Percentiles rank a stretch among this genome's conserved stretches.
Evolutionary conservation across 2,329 filamentous ascomycete species (phyloP).

Genomic region (Dothideomycetes sp.): DNA sequence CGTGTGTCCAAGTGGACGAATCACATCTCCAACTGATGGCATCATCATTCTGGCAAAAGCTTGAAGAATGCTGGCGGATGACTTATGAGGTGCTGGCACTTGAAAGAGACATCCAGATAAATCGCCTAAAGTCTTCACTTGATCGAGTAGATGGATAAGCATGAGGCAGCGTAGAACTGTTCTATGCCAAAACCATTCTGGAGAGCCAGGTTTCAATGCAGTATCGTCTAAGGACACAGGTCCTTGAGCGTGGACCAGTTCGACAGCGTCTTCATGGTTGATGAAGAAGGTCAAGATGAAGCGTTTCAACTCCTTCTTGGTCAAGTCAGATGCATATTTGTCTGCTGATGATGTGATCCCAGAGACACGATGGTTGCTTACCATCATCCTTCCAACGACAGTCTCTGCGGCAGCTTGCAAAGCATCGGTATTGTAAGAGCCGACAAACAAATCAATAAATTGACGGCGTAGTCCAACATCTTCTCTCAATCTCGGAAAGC

Average conservation of each 20-base stretch:
- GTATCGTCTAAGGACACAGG: constrained; percentile 8
- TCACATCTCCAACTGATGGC: constrained; percentile 50
- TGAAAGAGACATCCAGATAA: constrained; percentile 42
- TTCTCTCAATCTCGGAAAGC: constrained; percentile 38
- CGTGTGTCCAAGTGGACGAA: constrained; percentile 46
- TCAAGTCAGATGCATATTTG: neutral
- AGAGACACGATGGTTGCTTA: constrained; percentile 4
- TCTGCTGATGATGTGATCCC: neutral
- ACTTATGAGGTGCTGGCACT: constrained; percentile 44
- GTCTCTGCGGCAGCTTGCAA: constrained; percentile 49
- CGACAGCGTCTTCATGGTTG: constrained; percentile 42
- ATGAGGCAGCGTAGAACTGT: constrained; percentile 50
- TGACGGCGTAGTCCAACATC: constrained; percentile 50
- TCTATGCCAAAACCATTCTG: constrained; percentile 44
- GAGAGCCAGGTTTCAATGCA: constrained; percentile 27
- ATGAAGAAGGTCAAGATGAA: constrained; percentile 52
- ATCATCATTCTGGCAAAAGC: constrained; percentile 45
- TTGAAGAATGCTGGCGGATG: constrained; percentile 45
- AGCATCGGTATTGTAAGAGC: constrained; percentile 45
- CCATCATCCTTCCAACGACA: constrained; percentile 45
- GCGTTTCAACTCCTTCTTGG: constrained; percentile 20
- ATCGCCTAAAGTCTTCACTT: constrained; percentile 35
- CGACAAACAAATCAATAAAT: constrained; percentile 49
- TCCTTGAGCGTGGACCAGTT: constrained; percentile 2
- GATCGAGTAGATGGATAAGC: constrained; percentile 52